Evolutionary conservation across 2,329 filamentous ascomycete genomes (phyloP).

Genomic region (Magnaporthiopsis incrustans): DNA sequence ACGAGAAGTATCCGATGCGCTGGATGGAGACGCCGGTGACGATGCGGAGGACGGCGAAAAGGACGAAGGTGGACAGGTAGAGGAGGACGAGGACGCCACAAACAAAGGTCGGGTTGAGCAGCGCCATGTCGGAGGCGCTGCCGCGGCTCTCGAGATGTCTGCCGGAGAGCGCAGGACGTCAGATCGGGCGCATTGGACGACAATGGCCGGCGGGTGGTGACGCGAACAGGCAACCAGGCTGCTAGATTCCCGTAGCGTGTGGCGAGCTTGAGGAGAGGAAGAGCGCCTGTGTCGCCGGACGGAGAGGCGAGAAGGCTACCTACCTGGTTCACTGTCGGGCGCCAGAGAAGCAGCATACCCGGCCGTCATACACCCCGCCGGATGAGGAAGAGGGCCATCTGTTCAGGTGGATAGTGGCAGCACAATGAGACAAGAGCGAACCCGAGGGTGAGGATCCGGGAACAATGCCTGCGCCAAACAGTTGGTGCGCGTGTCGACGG

Average conservation of each 20-base stretch:
- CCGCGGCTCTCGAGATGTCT: not conserved
- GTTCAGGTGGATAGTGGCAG: not conserved
- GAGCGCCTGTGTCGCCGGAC: not conserved
- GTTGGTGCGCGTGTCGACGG: not conserved
- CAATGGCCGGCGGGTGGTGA: not conserved
- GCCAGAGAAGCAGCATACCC: conserved; percentile 6
- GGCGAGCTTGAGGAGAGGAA: not conserved
- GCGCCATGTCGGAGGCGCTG: conserved; percentile 42
- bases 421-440: not conserved
- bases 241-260: not conserved
- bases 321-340: not conserved
- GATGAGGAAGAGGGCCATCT: conserved; percentile 3
- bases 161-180: not conserved
- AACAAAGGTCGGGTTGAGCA: conserved; percentile 70
- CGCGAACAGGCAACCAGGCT: not conserved
- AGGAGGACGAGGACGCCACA: conserved; percentile 77
- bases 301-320: not conserved
- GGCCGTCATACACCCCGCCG: conserved; percentile 5
- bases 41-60: conserved; percentile 89
- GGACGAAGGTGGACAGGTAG: conserved; percentile 85
- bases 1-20: conserved; percentile 83
- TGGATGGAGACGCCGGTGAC: conserved; percentile 93
- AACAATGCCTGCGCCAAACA: not conserved
- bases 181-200: conserved; percentile 5
- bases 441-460: not conserved